phyloP scores from a whole-genome alignment of 2,329 filamentous ascomycete species.

The Colletotrichum sp. region DNA sequence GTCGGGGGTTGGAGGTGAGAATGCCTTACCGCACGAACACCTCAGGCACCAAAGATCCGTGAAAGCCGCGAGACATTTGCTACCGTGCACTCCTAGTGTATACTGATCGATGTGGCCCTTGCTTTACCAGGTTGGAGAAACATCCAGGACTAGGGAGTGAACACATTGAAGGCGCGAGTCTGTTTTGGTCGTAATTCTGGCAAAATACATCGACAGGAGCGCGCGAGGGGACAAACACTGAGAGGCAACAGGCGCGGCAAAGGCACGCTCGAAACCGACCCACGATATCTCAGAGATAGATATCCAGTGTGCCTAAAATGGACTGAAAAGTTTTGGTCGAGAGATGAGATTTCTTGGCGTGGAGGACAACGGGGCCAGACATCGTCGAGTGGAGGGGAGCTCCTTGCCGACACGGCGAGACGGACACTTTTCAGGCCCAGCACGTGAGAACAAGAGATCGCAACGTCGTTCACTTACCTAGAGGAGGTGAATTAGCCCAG shows the following conservation, averaged over 20 bases:
- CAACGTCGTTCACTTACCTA: neutral
- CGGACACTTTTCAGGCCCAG: slow-evolving; percentile 6
- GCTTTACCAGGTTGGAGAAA: neutral
- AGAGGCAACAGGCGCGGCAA: neutral
- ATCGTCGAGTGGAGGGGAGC: neutral
- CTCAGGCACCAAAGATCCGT: slow-evolving; percentile 8
- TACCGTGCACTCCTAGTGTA: neutral
- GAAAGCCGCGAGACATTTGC: slow-evolving; percentile 12
- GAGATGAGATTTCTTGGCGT: slow-evolving; percentile 8
- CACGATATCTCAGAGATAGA: neutral
- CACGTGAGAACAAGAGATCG: slow-evolving; percentile 11
- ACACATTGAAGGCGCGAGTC: neutral
- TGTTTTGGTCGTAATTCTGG: neutral
- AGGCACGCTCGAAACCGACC: neutral
- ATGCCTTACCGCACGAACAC: neutral
- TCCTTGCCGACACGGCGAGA: slow-evolving; percentile 5
- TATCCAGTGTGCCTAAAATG: neutral
- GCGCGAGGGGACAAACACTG: neutral
- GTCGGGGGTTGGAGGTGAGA: neutral
- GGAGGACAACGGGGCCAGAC: neutral
- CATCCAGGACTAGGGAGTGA: neutral
- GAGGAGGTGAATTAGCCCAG: neutral
- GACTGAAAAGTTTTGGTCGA: slow-evolving; percentile 4
- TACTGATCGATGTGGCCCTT: neutral
- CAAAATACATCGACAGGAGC: neutral